phyloP scores from a whole-genome alignment of 2,329 filamentous ascomycete genomes.

The Fusarium sp. region DNA sequence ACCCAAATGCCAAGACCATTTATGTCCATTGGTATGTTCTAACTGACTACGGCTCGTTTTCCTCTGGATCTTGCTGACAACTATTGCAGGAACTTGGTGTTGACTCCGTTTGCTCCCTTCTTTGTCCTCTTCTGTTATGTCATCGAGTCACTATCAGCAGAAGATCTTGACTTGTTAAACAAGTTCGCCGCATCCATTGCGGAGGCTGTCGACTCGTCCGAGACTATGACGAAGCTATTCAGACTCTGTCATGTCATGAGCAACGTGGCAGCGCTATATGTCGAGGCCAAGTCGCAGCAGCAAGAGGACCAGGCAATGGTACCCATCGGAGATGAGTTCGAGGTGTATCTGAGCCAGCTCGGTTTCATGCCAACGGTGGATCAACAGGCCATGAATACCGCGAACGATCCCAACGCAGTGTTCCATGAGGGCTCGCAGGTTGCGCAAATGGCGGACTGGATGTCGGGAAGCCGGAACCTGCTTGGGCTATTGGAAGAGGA shows the following conservation, averaged over 20 bases:
- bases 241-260: conserved; percentile 72
- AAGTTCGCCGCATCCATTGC: conserved; percentile 69
- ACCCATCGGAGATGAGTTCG: conserved; percentile 69
- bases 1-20: conserved; percentile 56
- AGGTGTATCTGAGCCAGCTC: conserved; percentile 73
- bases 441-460: conserved; percentile 73
- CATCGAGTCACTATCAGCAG: conserved; percentile 64
- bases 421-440: conserved; percentile 46
- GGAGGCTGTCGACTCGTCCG: conserved; percentile 63
- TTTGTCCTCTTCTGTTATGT: conserved; percentile 70
- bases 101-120: conserved; percentile 70
- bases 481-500: conserved; percentile 75
- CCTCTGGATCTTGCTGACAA: conserved; percentile 14
- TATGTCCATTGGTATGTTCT: conserved; percentile 64
- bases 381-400: conserved; percentile 39
- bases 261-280: conserved; percentile 70
- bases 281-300: conserved; percentile 68
- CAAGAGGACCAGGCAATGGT: conserved; percentile 59
- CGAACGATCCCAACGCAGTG: conserved; percentile 31
- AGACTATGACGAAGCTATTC: conserved; percentile 70
- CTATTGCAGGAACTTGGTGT: conserved; percentile 61
- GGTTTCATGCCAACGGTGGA: conserved; percentile 66
- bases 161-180: conserved; percentile 66
- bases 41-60: not conserved
- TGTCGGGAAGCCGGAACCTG: conserved; percentile 73